These are phyloP conservation scores for Sordaria brevicollis DNA, from an alignment of 495 filamentous ascomycete genomes.

Conservation along the genomic window DNA sequence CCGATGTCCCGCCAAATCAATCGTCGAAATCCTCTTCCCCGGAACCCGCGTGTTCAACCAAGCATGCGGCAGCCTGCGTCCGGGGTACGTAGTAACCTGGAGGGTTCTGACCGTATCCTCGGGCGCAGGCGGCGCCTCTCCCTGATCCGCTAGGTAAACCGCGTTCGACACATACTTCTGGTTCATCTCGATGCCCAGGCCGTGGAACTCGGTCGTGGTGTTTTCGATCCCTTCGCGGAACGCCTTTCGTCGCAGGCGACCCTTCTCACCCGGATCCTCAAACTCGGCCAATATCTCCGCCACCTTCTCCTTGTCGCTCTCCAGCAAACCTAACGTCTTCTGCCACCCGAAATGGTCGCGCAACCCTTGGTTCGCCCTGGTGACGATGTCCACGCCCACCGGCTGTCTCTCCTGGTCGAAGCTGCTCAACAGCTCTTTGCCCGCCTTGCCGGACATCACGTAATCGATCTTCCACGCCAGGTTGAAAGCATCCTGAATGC, in stretches of 20 bases:
- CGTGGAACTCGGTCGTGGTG: constrained; percentile 26
- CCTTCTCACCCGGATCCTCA: constrained; percentile 16
- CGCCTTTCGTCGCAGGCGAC: constrained; percentile 8
- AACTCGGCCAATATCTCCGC: constrained; percentile 16
- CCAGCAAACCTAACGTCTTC: constrained; percentile 24
- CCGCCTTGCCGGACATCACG: constrained; percentile 27
- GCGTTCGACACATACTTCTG: constrained; percentile 26
- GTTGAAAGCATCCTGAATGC: constrained; percentile 40
- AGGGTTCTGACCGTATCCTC: constrained; percentile 11
- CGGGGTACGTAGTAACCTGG: constrained; percentile 24
- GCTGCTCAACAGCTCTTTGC: constrained; percentile 16
- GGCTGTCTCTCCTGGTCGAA: constrained; percentile 33
- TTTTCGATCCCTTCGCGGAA: constrained; percentile 22
- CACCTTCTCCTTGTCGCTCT: constrained; percentile 15
- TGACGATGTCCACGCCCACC: constrained; percentile 27
- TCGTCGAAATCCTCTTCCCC: constrained; percentile 20
- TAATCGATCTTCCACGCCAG: constrained; percentile 39
- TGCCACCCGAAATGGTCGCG: constrained; percentile 24
- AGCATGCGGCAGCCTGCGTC: constrained; percentile 29
- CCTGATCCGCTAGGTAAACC: constrained; percentile 17
- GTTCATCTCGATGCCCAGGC: constrained; percentile 31
- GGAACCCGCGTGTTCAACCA: constrained; percentile 27
- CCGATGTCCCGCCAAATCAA: constrained; percentile 28
- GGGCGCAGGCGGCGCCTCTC: constrained; percentile 5
- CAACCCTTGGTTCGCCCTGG: constrained; percentile 29